These are phyloP conservation scores for Candida nanaspora DNA, from an alignment of 805 yeast species.

Conservation along the genomic window DNA sequence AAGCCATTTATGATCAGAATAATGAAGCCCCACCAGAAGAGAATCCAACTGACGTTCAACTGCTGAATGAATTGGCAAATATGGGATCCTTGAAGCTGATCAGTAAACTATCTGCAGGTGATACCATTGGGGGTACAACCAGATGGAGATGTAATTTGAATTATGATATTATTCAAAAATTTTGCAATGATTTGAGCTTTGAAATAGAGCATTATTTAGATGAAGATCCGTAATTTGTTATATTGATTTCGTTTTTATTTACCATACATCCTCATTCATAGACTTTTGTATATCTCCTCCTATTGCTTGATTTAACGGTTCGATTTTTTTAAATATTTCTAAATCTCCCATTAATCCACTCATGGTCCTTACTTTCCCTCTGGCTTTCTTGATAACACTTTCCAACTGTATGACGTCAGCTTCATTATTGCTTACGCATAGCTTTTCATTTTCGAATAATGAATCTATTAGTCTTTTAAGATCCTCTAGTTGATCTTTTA, in stretches of 20 bases:
- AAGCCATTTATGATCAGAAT: constrained; percentile 52
- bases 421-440: constrained; percentile 18
- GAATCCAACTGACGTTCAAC: constrained; percentile 25
- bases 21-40: constrained; percentile 26
- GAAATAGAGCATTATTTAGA: constrained; percentile 56
- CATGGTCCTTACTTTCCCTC: constrained; percentile 21
- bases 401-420: constrained; percentile 21
- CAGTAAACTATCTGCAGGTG: constrained; percentile 21
- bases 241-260: constrained; percentile 15
- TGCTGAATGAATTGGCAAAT: constrained; percentile 31
- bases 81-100: constrained; percentile 25
- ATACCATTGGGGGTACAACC: constrained; percentile 53
- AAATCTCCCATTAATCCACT: constrained; percentile 17
- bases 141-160: constrained; percentile 75
- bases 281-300: constrained; percentile 20
- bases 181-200: constrained; percentile 60
- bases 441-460: constrained; percentile 10
- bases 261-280: constrained; percentile 23
- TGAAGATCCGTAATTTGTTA: constrained; percentile 35
- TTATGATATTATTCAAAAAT: constrained; percentile 53
- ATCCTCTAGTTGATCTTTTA: constrained; percentile 10
- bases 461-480: constrained; percentile 13
- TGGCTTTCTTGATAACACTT: constrained; percentile 15
- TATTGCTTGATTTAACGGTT: constrained; percentile 10
- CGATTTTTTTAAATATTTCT: constrained; percentile 15